A percentile compares a stretch with the other conserved stretches of the same genome.
Evolutionary conservation across 169 alveolate genomes (phyloP).

Genomic region (Cyclospora cayetanensis): DNA sequence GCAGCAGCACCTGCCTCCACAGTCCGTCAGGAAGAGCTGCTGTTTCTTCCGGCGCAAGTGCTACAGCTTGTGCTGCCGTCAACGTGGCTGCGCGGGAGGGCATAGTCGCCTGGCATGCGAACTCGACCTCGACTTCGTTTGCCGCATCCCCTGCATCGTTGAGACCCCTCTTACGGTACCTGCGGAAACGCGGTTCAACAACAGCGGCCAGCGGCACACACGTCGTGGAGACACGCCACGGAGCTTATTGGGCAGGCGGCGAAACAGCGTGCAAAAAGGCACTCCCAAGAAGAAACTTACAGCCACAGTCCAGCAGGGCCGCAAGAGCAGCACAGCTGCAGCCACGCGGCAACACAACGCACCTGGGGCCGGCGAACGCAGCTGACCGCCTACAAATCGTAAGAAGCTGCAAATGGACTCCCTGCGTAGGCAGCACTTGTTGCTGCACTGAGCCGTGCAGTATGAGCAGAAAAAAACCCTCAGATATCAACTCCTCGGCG

Average conservation of each 20-base stretch:
- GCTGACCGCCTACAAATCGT: not conserved
- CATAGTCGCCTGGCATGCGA: not conserved
- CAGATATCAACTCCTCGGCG: not conserved
- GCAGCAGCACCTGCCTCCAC: not conserved
- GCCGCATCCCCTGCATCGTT: constrained; percentile 37
- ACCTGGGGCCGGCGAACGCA: not conserved
- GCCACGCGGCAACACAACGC: not conserved
- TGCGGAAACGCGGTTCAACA: not conserved
- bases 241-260: not conserved
- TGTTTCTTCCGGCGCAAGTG: not conserved
- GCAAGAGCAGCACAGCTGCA: constrained; percentile 15
- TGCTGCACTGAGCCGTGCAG: not conserved
- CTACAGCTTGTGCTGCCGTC: not conserved
- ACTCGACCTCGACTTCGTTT: constrained; percentile 37
- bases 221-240: not conserved
- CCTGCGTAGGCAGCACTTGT: not conserved
- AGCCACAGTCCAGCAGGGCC: not conserved
- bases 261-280: not conserved
- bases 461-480: not conserved
- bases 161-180: constrained; percentile 19
- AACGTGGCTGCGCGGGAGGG: not conserved
- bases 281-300: not conserved
- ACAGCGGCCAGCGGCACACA: not conserved
- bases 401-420: constrained; percentile 1
- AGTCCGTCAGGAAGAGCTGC: not conserved